These are phyloP conservation scores for Phaeoacremonium minimum DNA, from an alignment of 2,329 filamentous ascomycete species.

Conservation along the genomic window DNA sequence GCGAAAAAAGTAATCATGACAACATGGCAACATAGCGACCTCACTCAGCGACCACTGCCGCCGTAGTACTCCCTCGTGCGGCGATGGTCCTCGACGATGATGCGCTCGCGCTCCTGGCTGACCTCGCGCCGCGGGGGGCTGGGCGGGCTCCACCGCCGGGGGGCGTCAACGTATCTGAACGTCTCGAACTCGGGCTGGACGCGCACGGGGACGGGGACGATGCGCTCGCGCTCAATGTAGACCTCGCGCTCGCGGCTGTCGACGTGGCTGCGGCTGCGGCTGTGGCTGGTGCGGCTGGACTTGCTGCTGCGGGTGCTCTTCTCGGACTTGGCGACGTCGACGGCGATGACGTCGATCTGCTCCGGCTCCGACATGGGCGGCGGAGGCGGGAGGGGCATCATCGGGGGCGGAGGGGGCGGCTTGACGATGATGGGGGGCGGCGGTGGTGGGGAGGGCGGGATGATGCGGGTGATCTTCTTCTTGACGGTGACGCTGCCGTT, in stretches of 20 bases:
- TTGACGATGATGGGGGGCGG: constrained; percentile 17
- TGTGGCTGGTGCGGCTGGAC: constrained; percentile 8
- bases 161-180: constrained; percentile 49
- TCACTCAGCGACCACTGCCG: too few species aligned
- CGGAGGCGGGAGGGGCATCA: constrained; percentile 12
- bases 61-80: constrained; percentile 24
- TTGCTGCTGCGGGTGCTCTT: constrained; percentile 15
- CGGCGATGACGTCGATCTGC: constrained; percentile 20
- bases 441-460: constrained; percentile 25
- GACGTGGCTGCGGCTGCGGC: constrained; percentile 5
- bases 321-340: constrained; percentile 23
- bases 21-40: too few species aligned
- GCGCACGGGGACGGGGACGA: constrained; percentile 36
- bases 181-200: constrained; percentile 39
- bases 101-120: constrained; percentile 22
- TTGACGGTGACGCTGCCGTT: constrained; percentile 30
- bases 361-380: constrained; percentile 11
- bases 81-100: constrained; percentile 27
- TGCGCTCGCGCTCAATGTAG: constrained; percentile 46
- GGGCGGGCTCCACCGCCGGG: constrained; percentile 29
- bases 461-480: constrained; percentile 30
- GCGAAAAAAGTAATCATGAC: neutral
- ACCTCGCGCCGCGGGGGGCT: constrained; percentile 23
- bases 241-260: constrained; percentile 32
- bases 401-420: constrained; percentile 12